Evolutionary conservation across 306 rosid genomes (phyloP), one percentile per base, ranked within the genome.

Genomic region (Sechiopsis laciniata): DNA sequence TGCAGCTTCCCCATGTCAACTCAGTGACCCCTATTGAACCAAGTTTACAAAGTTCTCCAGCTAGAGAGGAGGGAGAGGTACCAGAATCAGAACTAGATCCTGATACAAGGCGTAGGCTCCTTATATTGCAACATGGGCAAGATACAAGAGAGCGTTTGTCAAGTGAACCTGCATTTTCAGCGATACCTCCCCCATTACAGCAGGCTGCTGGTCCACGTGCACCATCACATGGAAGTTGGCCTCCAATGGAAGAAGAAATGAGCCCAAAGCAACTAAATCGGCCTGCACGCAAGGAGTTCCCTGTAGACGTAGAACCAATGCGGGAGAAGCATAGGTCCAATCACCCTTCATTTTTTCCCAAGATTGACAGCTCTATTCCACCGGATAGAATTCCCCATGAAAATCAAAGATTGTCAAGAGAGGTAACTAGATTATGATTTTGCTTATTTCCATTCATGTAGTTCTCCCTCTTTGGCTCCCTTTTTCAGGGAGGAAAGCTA

Each of bases 31-130:
- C 90, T 76, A 55, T 80, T 32, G 99, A 94, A 82, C 79, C 88
- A 79, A 87, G 88, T 79, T 78, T 89, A 88, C 97, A 91, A 29
- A 76, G 87, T 75, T 94, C 99, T 83, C 99, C 99, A 9, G 96
- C 97, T 76, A 87, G 99, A 84, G 99, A 94, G 83, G 99, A 94
- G 84, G 99, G 99, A 10, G 99, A 94, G 83, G 99, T 94, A 32
- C 96, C 96, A 51, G 99, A 94, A 85, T 94, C 99, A 72, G 99
- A 94, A 77, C 79, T 94, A 80, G 97, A 94, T 71, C 99, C 99
- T 64, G 99, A 94, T 85, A 94, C 99, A 67, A 88, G 99, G 83
- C 90, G 99, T 17, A 94, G 99, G 84, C 97, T 94, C 79, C 96
- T 94, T 77, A 94, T 94, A 80, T 82, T 94, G 88, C 99, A 94